Conservation (phyloP, 345 rosid species). For the Eutrema heterophyllum region DNA sequence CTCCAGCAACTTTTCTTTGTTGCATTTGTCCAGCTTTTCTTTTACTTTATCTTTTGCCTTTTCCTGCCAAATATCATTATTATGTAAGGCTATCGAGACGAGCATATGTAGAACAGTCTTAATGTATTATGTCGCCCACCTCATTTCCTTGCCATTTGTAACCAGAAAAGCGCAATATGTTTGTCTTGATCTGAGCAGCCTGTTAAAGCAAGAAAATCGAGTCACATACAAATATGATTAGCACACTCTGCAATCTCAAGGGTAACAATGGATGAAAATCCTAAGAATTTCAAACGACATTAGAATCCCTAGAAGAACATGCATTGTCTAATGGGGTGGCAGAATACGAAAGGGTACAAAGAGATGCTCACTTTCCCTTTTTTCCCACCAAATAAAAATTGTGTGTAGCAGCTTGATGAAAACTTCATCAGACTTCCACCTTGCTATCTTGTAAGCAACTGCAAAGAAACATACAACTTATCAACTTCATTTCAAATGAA, state of each 20-base stretch:
- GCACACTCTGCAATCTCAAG: neutral
- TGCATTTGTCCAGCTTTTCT: constrained; percentile 81
- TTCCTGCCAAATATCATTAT: constrained; percentile 48
- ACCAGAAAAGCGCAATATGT: constrained; percentile 86
- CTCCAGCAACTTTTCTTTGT: constrained; percentile 76
- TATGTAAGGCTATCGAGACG: neutral
- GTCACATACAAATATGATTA: constrained; percentile 14
- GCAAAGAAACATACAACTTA: constrained; percentile 10
- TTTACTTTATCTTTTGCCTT: constrained; percentile 66
- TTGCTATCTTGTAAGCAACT: constrained; percentile 82
- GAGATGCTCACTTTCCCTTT: constrained; percentile 66
- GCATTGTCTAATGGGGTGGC: neutral
- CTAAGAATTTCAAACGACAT: constrained; percentile 1
- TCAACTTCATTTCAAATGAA: neutral
- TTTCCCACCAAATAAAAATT: constrained; percentile 56
- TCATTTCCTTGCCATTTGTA: constrained; percentile 86
- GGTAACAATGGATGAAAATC: neutral
- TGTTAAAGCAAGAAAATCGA: constrained; percentile 41
- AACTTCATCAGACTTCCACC: constrained; percentile 74
- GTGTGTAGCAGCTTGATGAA: constrained; percentile 71
- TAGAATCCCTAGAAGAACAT: neutral
- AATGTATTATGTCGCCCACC: constrained; percentile 37
- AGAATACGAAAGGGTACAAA: neutral
- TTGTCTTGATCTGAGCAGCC: constrained; percentile 80
- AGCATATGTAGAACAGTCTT: neutral